phyloP scores from a whole-genome alignment of 176 grass and related monocot species.

The Saccharum spontaneum region DNA sequence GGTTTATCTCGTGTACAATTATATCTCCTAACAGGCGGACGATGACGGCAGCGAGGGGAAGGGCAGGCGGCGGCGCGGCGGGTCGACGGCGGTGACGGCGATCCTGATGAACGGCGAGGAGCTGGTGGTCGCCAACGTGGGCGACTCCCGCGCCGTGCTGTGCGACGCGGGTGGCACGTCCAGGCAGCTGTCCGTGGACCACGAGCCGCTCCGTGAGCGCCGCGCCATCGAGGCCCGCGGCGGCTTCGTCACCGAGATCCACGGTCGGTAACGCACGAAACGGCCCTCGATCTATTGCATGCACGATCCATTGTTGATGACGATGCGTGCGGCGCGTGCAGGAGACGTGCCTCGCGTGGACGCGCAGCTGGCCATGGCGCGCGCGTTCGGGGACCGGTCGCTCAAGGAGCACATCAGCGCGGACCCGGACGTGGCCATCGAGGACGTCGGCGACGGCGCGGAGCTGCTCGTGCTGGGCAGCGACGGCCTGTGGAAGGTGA shows the following conservation, averaged over 20 bases:
- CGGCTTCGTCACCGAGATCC: constrained; percentile 49
- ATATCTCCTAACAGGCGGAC: not conserved
- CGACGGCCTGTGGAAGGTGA: constrained; percentile 73
- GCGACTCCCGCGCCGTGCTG: constrained; percentile 59
- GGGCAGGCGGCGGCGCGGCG: constrained; percentile 12
- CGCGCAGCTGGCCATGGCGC: constrained; percentile 64
- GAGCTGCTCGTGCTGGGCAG: constrained; percentile 63
- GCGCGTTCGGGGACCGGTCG: constrained; percentile 51
- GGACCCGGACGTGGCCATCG: constrained; percentile 52
- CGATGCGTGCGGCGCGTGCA: not conserved
- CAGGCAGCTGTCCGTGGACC: constrained; percentile 64
- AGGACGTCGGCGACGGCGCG: constrained; percentile 41
- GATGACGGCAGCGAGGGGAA: not conserved
- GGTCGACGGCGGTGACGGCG: constrained; percentile 38
- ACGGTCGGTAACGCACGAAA: not conserved
- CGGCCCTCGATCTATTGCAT: not conserved
- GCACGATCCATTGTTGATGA: not conserved
- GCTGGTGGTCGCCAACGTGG: constrained; percentile 55
- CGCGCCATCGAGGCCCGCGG: constrained; percentile 46
- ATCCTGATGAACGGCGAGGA: constrained; percentile 60
- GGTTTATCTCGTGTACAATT: no score
- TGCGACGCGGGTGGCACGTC: constrained; percentile 33
- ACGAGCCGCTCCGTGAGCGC: constrained; percentile 59
- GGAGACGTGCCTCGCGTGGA: constrained; percentile 64
- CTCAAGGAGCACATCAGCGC: constrained; percentile 73